These are phyloP conservation scores for Lanmaoa pseudosensibilis DNA, from an alignment of 768 basidiomycete species.

Conservation along the genomic window DNA sequence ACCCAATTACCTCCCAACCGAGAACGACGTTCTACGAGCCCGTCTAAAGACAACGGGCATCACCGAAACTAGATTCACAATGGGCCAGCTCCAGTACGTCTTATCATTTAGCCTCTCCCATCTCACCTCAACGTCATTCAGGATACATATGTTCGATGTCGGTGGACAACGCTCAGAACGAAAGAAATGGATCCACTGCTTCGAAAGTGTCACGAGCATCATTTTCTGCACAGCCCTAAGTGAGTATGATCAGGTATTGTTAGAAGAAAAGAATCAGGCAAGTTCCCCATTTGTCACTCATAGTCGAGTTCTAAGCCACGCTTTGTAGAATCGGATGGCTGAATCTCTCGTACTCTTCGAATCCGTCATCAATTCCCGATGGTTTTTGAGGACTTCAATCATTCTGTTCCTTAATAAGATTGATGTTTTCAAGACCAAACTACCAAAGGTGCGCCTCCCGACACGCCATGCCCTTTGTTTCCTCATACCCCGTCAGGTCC, in stretches of 20 bases:
- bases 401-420: constrained; percentile 74
- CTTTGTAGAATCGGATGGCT: constrained; percentile 64
- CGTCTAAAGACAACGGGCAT: constrained; percentile 89
- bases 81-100: constrained; percentile 63
- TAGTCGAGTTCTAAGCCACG: neutral
- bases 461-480: accelerated
- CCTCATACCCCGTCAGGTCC: constrained; percentile 44
- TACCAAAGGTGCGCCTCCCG: constrained; percentile 45
- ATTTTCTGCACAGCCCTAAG: constrained; percentile 76
- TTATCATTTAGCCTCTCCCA: accelerated
- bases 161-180: constrained; percentile 80
- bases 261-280: constrained; percentile 51
- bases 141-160: constrained; percentile 75
- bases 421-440: constrained; percentile 73
- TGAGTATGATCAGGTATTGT: constrained; percentile 72
- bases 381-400: constrained; percentile 68
- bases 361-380: constrained; percentile 75
- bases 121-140: constrained; percentile 7
- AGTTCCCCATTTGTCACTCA: neutral
- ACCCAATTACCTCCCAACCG: constrained; percentile 79
- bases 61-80: constrained; percentile 78
- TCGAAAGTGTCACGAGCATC: constrained; percentile 77
- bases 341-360: constrained; percentile 77
- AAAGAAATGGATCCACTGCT: constrained; percentile 82
- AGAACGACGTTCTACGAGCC: constrained; percentile 85